These are phyloP conservation scores for Cronartium ribicola DNA, from an alignment of 1,284 basidiomycete species.

Conservation along the genomic window DNA sequence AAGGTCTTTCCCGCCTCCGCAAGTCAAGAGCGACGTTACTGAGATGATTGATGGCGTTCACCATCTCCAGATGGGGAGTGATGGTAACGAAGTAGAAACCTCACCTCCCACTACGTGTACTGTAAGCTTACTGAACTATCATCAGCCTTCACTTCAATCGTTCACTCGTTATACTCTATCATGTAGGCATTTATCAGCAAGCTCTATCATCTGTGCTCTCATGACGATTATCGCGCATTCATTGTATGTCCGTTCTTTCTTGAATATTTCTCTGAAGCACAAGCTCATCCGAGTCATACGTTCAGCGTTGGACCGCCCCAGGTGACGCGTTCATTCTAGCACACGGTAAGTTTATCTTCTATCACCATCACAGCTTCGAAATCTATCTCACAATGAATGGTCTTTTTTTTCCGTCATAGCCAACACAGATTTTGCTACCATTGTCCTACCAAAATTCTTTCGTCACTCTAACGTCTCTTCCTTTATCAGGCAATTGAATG, in stretches of 20 bases:
- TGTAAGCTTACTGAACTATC: neutral
- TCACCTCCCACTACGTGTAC: constrained; percentile 10
- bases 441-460: constrained; percentile 88
- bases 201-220: constrained; percentile 35
- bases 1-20: neutral
- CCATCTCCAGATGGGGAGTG: neutral
- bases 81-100: neutral
- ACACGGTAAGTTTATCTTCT: constrained; percentile 15
- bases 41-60: constrained; percentile 6
- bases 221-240: constrained; percentile 35
- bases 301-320: constrained; percentile 30
- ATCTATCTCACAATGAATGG: neutral
- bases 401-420: neutral
- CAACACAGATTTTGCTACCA: constrained; percentile 64
- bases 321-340: constrained; percentile 41
- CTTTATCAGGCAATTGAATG: constrained; percentile 89
- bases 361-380: neutral
- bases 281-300: neutral
- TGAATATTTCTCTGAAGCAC: neutral
- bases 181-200: constrained; percentile 40
- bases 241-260: constrained; percentile 15
- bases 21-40: constrained; percentile 20
- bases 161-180: neutral
- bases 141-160: neutral
- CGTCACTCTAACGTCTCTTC: constrained; percentile 91